Evolutionary conservation across 31 red algal genomes (phyloP), one percentile per base, ranked within the genome.

Genomic region (Bonnemaisonia californica): DNA sequence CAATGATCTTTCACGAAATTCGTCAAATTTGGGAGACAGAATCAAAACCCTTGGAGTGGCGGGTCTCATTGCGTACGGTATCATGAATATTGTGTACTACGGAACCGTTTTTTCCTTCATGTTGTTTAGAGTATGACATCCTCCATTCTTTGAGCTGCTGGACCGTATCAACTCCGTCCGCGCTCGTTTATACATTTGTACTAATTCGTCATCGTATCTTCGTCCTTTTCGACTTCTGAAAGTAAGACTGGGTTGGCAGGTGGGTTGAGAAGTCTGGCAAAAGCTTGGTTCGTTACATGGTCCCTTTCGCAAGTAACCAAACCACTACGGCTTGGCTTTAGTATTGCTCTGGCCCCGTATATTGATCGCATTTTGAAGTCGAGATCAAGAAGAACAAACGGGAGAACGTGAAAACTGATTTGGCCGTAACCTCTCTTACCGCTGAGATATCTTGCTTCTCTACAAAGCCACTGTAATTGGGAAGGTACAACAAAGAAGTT

Each of bases 261-360:
- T 39, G 78, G 90, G 8, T 76, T 36, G 12, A 66, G 74, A 7
- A 86, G 73, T 4, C 23, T 92, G 3, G 89, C 94, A 8, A 56
- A 83, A 21, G 94, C 94, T 22, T 96, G 94, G 94, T 29, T 87
- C 32, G 89, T 91, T 27, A 92, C 84, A 41, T 96, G 94, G 94
- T 86, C 89, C 23, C 61, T 86, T 29, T 89, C 84, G 22, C 94
- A 96, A 57, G 89, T 91, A 2, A 96, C 94, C 39, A 96, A 96
- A 61, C 94, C 94, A 36, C 24, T 96, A 48, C 84, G 94, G 39
- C 70, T 89, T 22, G 55, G 41, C 31, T 33, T 88, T 5, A 91
- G 84, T 24, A 30, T 92, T 61, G 88, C 80, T 3, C 34, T 92
- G 4, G 85, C 94, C 3, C 94, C 94, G 35, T 74, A 84, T 42